Percentiles rank a stretch among this genome's conserved stretches.
phyloP scores from a whole-genome alignment of 2,329 filamentous ascomycete genomes.

The Alternaria infectoria region DNA sequence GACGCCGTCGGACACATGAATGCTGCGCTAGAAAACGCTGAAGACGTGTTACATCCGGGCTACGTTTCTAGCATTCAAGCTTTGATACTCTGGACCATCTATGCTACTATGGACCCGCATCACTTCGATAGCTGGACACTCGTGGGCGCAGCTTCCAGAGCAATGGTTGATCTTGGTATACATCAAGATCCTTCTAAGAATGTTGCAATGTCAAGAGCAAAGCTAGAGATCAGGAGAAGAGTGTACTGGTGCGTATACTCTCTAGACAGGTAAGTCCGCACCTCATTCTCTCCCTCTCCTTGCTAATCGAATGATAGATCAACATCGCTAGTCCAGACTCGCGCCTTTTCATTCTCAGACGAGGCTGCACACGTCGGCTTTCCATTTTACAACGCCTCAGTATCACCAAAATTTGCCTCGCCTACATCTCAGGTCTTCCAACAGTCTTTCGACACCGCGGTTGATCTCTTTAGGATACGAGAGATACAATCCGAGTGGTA shows the following conservation, averaged over 20 bases:
- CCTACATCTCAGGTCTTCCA: constrained; percentile 61
- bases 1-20: constrained; percentile 66
- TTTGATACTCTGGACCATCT: constrained; percentile 83
- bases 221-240: constrained; percentile 77
- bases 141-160: constrained; percentile 86
- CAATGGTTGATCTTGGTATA: constrained; percentile 86
- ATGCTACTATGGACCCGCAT: constrained; percentile 85
- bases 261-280: constrained; percentile 71
- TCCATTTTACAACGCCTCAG: constrained; percentile 58
- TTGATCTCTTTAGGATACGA: constrained; percentile 82
- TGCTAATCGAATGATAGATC: constrained; percentile 59
- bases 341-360: constrained; percentile 92
- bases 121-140: constrained; percentile 96
- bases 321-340: constrained; percentile 85
- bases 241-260: constrained; percentile 92
- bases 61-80: constrained; percentile 87
- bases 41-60: constrained; percentile 83
- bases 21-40: constrained; percentile 76
- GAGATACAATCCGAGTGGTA: constrained; percentile 88
- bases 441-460: constrained; percentile 70
- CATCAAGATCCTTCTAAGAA: constrained; percentile 87
- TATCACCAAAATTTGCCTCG: constrained; percentile 52
- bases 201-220: constrained; percentile 69
- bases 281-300: background rate
- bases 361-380: constrained; percentile 83